phyloP scores from a whole-genome alignment of 345 rosid genomes.

The Aquilaria malaccensis region DNA sequence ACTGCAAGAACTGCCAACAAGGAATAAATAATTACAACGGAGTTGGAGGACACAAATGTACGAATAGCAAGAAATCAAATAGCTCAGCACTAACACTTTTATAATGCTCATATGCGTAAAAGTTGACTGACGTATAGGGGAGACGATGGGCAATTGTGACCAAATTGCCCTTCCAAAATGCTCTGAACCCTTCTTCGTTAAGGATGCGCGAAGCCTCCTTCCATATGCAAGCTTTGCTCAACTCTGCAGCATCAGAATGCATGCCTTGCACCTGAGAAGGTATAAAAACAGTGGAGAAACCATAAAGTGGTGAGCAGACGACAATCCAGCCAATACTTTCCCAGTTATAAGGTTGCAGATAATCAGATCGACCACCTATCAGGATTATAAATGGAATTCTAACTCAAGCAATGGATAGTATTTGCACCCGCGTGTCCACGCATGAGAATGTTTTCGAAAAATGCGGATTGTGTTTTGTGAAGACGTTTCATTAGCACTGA shows the following conservation, averaged over 20 bases:
- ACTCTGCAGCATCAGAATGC: conserved; percentile 64
- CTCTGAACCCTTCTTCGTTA: conserved; percentile 85
- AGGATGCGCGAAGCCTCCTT: conserved; percentile 76
- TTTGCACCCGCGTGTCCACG: no score
- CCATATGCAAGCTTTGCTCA: conserved; percentile 63
- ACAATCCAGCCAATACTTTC: no score
- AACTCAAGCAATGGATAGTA: no score
- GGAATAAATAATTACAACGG: neutral
- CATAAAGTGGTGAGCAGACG: no score
- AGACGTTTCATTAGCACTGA: no score
- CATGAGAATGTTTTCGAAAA: no score
- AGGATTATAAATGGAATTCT: no score
- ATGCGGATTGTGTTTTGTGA: no score
- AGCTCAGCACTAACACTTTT: conserved; percentile 38
- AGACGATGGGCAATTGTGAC: conserved; percentile 91
- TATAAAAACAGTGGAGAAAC: conserved; percentile 1
- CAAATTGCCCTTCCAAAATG: conserved; percentile 95
- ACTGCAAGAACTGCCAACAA: conserved; percentile 52
- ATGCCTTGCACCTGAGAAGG: conserved; percentile 85
- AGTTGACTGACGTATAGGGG: conserved; percentile 77
- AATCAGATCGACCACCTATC: no score
- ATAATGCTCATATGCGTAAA: conserved; percentile 78
- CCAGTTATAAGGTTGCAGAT: no score
- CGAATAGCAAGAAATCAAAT: conserved; percentile 3
- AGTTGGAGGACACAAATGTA: neutral